phyloP scores from a whole-genome alignment of 495 filamentous ascomycete genomes.

The Amorphotheca resinae region DNA sequence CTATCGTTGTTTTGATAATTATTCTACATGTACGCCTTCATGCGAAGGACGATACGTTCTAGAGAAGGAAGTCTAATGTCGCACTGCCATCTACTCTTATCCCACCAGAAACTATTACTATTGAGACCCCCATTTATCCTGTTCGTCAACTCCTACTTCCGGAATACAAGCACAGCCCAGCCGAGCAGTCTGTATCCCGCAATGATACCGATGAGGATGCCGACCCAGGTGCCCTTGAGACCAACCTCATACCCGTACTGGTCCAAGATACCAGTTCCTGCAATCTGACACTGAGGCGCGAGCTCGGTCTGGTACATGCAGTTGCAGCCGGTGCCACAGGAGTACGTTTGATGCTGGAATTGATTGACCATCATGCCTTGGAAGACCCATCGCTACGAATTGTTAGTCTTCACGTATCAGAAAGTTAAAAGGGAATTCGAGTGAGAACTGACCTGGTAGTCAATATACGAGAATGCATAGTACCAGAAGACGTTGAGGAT shows the following conservation, averaged over 20 bases:
- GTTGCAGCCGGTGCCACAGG: constrained; percentile 41
- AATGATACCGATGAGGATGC: constrained; percentile 64
- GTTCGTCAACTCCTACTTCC: too few species aligned
- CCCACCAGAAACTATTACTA: too few species aligned
- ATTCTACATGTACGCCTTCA: too few species aligned
- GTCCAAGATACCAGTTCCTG: constrained; percentile 52
- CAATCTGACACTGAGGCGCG: constrained; percentile 50
- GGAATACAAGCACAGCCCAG: constrained; percentile 23
- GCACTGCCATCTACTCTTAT: too few species aligned
- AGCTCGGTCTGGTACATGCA: constrained; percentile 61
- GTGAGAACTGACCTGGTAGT: constrained; percentile 59
- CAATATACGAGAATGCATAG: constrained; percentile 76
- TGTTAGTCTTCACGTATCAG: constrained; percentile 7
- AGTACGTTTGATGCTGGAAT: constrained; percentile 49
- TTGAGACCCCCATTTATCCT: too few species aligned
- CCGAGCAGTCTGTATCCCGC: constrained; percentile 53
- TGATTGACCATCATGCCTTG: constrained; percentile 89
- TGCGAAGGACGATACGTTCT: too few species aligned
- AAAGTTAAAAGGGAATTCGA: neutral
- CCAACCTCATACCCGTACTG: constrained; percentile 54
- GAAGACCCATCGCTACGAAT: constrained; percentile 65
- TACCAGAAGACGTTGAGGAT: constrained; percentile 71
- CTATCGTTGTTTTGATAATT: too few species aligned
- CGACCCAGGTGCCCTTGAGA: constrained; percentile 54
- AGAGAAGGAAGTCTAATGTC: too few species aligned